Evolutionary conservation across 2,329 filamentous ascomycete species (phyloP).

Genomic region (Colletotrichum sp.): DNA sequence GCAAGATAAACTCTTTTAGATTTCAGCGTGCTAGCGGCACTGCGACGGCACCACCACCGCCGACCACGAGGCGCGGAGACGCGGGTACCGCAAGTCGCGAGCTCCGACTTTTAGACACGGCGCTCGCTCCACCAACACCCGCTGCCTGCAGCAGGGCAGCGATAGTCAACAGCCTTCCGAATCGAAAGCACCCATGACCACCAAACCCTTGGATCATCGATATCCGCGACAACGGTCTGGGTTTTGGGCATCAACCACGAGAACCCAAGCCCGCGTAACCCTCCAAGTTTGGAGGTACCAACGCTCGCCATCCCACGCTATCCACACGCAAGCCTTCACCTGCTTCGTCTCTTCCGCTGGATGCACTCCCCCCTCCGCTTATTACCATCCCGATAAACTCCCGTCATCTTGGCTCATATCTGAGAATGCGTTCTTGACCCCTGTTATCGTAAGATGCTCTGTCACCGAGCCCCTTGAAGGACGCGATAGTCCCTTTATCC

Average conservation of each 20-base stretch:
- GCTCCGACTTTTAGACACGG: slow-evolving; percentile 1
- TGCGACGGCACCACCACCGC: not conserved
- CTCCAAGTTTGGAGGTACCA: not conserved
- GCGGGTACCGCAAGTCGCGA: slow-evolving; percentile 5
- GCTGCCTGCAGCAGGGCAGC: not conserved
- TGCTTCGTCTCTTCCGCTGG: not conserved
- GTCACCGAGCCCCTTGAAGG: not conserved
- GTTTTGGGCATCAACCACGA: not conserved
- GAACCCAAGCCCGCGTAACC: not conserved
- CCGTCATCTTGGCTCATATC: slow-evolving; percentile 3
- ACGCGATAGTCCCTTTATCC: not conserved
- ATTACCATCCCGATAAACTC: not conserved
- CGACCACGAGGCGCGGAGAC: not conserved
- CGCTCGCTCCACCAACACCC: not conserved
- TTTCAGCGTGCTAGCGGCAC: not conserved
- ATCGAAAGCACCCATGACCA: not conserved
- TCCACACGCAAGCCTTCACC: not conserved
- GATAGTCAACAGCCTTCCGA: not conserved
- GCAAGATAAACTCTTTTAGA: not conserved
- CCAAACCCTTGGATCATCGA: not conserved
- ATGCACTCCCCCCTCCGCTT: not conserved
- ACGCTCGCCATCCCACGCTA: not conserved
- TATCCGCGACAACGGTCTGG: not conserved
- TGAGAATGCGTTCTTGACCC: not conserved
- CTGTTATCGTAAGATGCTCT: slow-evolving; percentile 12